Evolutionary conservation across 208 protist species (phyloP).

Genomic region (Leishmania major): DNA sequence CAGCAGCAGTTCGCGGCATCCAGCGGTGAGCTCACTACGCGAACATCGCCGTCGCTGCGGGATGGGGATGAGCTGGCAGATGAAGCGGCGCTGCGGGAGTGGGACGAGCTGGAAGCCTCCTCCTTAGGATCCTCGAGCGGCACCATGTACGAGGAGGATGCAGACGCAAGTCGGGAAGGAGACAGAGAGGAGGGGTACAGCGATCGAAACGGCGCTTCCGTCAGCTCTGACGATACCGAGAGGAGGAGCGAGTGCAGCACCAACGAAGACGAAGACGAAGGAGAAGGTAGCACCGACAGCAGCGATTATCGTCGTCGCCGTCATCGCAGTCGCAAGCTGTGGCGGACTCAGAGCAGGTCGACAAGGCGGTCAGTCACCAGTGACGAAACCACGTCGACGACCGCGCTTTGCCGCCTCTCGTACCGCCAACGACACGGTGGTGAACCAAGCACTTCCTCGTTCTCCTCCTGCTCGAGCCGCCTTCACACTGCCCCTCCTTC

Average conservation of each 20-base stretch:
- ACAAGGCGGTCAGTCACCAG: background rate
- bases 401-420: background rate
- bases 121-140: conserved; percentile 18
- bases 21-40: background rate
- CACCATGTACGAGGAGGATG: background rate
- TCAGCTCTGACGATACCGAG: background rate
- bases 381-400: background rate
- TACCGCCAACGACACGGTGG: background rate
- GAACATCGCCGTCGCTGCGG: background rate
- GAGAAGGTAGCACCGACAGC: conserved; percentile 2
- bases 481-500: conserved; percentile 16
- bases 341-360: background rate
- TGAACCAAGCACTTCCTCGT: background rate
- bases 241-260: background rate
- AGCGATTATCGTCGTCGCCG: background rate
- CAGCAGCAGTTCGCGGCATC: conserved; percentile 2
- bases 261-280: background rate
- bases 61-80: conserved; percentile 31
- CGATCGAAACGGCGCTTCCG: background rate
- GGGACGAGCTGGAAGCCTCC: conserved; percentile 32
- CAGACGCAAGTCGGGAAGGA: background rate
- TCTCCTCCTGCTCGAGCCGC: conserved; percentile 3
- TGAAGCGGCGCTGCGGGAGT: conserved; percentile 32
- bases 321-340: conserved; percentile 3
- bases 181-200: background rate